Base-by-base conservation (phyloP, 371 early-diverging fungal genomes). In the Mucor sp. region DNA sequence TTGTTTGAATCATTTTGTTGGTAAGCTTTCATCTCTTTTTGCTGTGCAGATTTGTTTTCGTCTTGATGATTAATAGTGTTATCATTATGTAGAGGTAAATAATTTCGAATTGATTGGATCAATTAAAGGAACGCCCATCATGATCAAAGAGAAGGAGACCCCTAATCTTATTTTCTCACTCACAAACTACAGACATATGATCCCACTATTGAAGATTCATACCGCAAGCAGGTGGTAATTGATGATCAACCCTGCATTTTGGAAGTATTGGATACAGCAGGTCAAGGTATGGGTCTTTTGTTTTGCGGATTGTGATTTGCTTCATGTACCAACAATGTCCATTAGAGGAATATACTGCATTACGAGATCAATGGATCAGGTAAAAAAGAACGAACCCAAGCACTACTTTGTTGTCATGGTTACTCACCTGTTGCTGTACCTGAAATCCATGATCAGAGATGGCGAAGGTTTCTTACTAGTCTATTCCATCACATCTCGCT, bases 171-270 rank as follows among this genome's bases (percentile, higher is more conserved):
- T 41, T 17, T 25, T 41, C 60, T 25, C 28, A 59, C 15, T 21
- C 35, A 57, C 15, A 23, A 19, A 61, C 4, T 23, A 8, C 78
- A 94, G 90, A 94, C 94, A 62, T 97, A 96, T 75, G 96, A 96
- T 85, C 98, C 97, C 33, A 97, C 97, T 27, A 97, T 96, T 69
- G 97, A 97, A 83, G 98, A 96, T 75, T 95, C 95, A 23, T 96
- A 96, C 75, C 87, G 94, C 57, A 95, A 95, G 77, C 97, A 96
- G 77, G 95, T 95, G n/a, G 95, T 95, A n/a, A 94, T 97, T 74
- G 97, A 97, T 81, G 95, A 95, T 60, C 90, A 92, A 67, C 89
- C 95, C 5, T 97, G 96, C 74, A 92, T 96, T 28, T 82, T 97
- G 41, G 98, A 97, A 77, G 94, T 97, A 32, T 84, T 97, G 19